Base-by-base conservation (phyloP, 208 protist genomes). In the Trypanosoma vivax region DNA sequence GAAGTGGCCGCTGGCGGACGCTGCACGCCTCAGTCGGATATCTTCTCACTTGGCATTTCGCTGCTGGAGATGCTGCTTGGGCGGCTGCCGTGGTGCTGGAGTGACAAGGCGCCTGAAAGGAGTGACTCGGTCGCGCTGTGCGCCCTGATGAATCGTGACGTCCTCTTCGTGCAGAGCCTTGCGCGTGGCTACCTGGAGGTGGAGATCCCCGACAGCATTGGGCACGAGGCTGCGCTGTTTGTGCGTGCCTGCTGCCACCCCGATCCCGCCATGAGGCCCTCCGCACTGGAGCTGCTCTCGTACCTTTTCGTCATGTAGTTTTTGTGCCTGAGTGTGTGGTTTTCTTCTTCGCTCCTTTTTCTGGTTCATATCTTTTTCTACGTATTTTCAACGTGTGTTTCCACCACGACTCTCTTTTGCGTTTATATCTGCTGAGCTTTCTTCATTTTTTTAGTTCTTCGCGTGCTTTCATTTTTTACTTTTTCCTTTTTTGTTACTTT, bases 41-140 rank as follows among this genome's bases (percentile, higher is more conserved):
- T 93, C 30, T 93, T 74, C 69, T 90, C 82, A 3, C 60, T 93
- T 3, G 86, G 83, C 10, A 68, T 88, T 21, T 83, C 79, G 0
- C 57, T 93, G 21, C 67, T 90, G 7, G 70, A 93, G 60, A 79
- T 93, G 78, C 59, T 88, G 41, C 70, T 82, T 28, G 86, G 81
- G 45, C 65, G 72, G 9, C 54, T 76, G 30, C 86, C 86, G 39
- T 93, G 79, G 81, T 50, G 49, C 58, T 83, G 71, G 75, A 54
- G 43, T 41, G 35, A 40, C 29, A 73, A 24, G 39, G 76, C 50
- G 4, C 50, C 49, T n/a, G 54, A 54, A 29, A 48, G 58, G 28
- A 70, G 57, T 38, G 72, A 60, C 47, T 60, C 43, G 60, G 62
- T 46, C n/a, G 30, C 43, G 1, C 47, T 89, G 21, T 59, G 60